Evolutionary conservation across 257 asterid genomes (phyloP).

Genomic region (Solanum raphanifolium): DNA sequence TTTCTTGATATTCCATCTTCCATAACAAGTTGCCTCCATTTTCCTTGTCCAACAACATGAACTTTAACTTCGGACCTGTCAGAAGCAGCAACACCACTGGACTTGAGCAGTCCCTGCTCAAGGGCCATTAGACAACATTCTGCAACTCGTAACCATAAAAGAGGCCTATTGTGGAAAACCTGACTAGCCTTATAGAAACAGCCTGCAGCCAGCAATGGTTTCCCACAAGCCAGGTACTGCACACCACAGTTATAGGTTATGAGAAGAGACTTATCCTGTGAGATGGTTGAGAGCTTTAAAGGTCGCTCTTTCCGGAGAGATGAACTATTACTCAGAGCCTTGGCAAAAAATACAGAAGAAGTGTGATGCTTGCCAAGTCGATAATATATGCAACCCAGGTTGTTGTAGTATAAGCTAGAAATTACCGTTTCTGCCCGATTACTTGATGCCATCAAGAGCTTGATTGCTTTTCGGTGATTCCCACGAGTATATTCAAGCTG

Average conservation of each 20-base stretch:
- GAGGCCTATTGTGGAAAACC: slow-evolving; percentile 52
- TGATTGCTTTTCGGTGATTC: slow-evolving; percentile 71
- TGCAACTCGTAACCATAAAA: slow-evolving; percentile 74
- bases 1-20: slow-evolving; percentile 21
- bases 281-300: slow-evolving; percentile 39
- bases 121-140: slow-evolving; percentile 90
- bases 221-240: slow-evolving; percentile 65
- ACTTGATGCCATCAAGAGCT: slow-evolving; percentile 67
- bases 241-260: slow-evolving; percentile 73
- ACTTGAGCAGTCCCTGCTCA: slow-evolving; percentile 57
- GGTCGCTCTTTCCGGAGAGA: slow-evolving; percentile 51
- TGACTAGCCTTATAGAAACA: slow-evolving; percentile 61
- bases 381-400: slow-evolving; percentile 79
- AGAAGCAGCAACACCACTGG: slow-evolving; percentile 13
- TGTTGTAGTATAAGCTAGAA: slow-evolving; percentile 70
- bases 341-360: slow-evolving; percentile 59
- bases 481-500: slow-evolving; percentile 90
- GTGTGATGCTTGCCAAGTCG: slow-evolving; percentile 67
- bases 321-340: slow-evolving; percentile 51
- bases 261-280: slow-evolving; percentile 60
- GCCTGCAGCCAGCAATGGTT: slow-evolving; percentile 64
- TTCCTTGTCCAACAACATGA: slow-evolving; percentile 74
- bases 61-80: slow-evolving; percentile 40
- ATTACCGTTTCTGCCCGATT: slow-evolving; percentile 44
- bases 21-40: slow-evolving; percentile 73